Percentiles rank a stretch among this genome's conserved stretches.
Evolutionary conservation across 2,329 filamentous ascomycete genomes (phyloP).

Genomic region (Phyllosticta citribraziliensis): DNA sequence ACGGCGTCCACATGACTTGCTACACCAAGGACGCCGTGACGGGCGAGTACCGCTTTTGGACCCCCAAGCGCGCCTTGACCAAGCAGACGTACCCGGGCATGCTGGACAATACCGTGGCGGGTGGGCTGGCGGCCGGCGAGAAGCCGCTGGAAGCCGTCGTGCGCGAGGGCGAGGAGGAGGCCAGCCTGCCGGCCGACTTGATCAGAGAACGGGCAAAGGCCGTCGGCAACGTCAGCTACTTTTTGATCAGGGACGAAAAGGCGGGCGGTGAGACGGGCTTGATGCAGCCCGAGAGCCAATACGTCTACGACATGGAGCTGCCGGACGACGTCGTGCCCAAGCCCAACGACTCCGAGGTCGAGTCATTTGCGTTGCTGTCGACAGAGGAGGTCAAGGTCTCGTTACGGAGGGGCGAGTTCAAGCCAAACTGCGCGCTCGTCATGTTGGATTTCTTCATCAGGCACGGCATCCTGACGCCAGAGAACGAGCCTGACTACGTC

Average conservation of each 20-base stretch:
- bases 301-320: constrained; percentile 81
- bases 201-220: constrained; percentile 52
- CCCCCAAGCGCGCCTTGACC: constrained; percentile 61
- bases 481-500: constrained; percentile 69
- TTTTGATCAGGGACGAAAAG: constrained; percentile 64
- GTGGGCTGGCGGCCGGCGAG: constrained; percentile 73
- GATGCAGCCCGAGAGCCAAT: constrained; percentile 85
- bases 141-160: constrained; percentile 71
- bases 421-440: constrained; percentile 82
- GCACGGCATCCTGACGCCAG: constrained; percentile 66
- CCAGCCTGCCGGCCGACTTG: constrained; percentile 60
- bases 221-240: constrained; percentile 70
- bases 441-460: constrained; percentile 84
- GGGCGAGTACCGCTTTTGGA: constrained; percentile 68
- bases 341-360: constrained; percentile 83
- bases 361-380: constrained; percentile 67
- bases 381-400: constrained; percentile 66
- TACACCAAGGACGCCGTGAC: constrained; percentile 22
- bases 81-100: constrained; percentile 90
- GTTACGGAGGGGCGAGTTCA: constrained; percentile 67
- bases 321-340: constrained; percentile 56
- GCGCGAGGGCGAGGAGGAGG: constrained; percentile 83
- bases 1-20: constrained; percentile 33
- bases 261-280: constrained; percentile 73
- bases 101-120: constrained; percentile 89